Evolutionary conservation across 192 early-diverging fungal species (phyloP).

Genomic region (Coemansia nantahalensis): DNA sequence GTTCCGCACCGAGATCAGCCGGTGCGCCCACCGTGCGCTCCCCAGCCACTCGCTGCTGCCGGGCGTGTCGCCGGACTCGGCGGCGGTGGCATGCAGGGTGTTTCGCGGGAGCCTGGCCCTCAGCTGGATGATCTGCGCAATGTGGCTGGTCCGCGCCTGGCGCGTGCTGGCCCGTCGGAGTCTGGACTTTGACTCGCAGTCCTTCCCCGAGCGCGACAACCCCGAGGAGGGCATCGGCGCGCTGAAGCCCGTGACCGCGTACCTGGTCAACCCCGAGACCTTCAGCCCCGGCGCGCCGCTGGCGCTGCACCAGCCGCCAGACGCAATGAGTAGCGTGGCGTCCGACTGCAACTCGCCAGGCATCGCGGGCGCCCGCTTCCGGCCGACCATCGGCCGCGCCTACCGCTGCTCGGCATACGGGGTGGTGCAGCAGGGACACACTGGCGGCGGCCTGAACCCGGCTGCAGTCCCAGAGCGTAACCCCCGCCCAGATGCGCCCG

Average conservation of each 20-base stretch:
- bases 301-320: neutral
- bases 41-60: neutral
- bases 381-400: neutral
- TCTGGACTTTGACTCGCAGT: conserved; percentile 43
- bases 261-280: conserved; percentile 20
- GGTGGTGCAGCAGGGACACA: neutral
- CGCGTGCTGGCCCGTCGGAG: conserved; percentile 30
- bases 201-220: conserved; percentile 28
- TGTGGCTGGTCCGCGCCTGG: conserved; percentile 40
- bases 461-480: no score
- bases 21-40: conserved; percentile 13
- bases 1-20: conserved; percentile 37
- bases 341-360: neutral
- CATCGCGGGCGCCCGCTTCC: neutral
- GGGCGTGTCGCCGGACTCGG: neutral
- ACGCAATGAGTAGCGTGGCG: neutral
- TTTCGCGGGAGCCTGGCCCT: conserved; percentile 37
- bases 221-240: conserved; percentile 18
- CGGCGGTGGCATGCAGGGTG: conserved; percentile 28
- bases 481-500: neutral
- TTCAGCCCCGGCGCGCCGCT: conserved; percentile 27
- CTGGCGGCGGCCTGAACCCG: neutral
- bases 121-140: conserved; percentile 33
- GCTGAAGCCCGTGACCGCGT: conserved; percentile 2
- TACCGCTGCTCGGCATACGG: conserved; percentile 8